phyloP scores from a whole-genome alignment of 768 basidiomycete genomes.

The Strobilomyces confusus region DNA sequence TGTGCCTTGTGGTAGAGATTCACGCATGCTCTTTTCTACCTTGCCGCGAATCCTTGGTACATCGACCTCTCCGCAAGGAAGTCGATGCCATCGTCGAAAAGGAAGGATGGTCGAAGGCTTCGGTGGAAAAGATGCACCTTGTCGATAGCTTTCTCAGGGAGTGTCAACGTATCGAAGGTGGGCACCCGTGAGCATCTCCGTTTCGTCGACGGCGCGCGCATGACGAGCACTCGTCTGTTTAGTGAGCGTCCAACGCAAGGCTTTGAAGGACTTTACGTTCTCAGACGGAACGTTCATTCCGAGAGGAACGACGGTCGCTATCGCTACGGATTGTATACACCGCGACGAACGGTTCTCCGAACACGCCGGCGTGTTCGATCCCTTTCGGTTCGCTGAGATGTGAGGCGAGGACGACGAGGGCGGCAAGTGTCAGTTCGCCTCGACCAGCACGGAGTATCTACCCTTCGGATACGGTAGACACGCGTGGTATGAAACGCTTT shows the following conservation, averaged over 20 bases:
- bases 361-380: neutral
- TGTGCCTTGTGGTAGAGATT: neutral
- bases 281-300: neutral
- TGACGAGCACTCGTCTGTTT: neutral
- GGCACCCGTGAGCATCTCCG: neutral
- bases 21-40: neutral
- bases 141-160: neutral
- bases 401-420: neutral
- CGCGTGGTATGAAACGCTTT: neutral
- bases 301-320: neutral
- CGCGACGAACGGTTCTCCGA: neutral
- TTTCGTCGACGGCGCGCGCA: neutral
- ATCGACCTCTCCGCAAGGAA: neutral
- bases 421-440: neutral
- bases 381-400: neutral
- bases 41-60: neutral
- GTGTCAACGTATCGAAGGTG: neutral
- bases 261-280: neutral
- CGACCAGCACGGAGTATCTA: neutral
- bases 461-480: neutral
- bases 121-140: neutral
- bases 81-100: neutral
- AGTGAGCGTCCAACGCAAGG: neutral
- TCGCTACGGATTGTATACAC: neutral
- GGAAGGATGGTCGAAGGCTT: neutral